phyloP scores from a whole-genome alignment of 441 rosid species.

The Pelargonium australe region DNA sequence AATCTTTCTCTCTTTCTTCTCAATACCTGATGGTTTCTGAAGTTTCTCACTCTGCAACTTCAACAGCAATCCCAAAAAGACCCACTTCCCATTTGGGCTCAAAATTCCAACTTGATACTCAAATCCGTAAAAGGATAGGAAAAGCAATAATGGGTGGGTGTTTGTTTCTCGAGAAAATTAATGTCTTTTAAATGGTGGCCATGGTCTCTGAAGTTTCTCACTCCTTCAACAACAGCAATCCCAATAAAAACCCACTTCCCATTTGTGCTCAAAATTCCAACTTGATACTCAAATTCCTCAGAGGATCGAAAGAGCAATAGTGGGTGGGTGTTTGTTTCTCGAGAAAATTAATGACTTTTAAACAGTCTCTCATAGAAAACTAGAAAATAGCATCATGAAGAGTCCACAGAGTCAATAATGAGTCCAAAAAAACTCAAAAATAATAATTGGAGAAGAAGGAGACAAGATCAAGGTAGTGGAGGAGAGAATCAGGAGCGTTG shows the following conservation, averaged over 20 bases:
- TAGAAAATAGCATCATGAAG: background rate
- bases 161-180: background rate
- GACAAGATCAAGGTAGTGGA: background rate
- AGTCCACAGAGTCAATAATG: background rate
- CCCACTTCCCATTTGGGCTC: background rate
- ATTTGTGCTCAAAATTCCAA: background rate
- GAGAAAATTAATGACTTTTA: background rate
- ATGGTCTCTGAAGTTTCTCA: background rate
- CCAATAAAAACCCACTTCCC: conserved; percentile 3
- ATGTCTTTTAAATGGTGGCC: background rate
- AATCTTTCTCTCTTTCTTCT: background rate
- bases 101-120: background rate
- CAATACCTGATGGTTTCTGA: background rate
- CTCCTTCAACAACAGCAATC: background rate
- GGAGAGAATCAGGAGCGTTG: conserved; percentile 3
- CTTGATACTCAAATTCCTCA: conserved; percentile 2
- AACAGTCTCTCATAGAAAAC: background rate
- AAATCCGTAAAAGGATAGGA: conserved; percentile 2
- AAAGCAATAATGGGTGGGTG: conserved; percentile 6
- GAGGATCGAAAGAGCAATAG: background rate
- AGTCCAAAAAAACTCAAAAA: conserved; percentile 16
- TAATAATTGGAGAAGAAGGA: conserved; percentile 11
- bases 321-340: conserved; percentile 2
- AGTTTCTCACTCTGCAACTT: background rate
- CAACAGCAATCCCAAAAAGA: conserved; percentile 3